These are phyloP conservation scores for Camelina neglecta DNA, from an alignment of 345 rosid species.

Conservation along the genomic window DNA sequence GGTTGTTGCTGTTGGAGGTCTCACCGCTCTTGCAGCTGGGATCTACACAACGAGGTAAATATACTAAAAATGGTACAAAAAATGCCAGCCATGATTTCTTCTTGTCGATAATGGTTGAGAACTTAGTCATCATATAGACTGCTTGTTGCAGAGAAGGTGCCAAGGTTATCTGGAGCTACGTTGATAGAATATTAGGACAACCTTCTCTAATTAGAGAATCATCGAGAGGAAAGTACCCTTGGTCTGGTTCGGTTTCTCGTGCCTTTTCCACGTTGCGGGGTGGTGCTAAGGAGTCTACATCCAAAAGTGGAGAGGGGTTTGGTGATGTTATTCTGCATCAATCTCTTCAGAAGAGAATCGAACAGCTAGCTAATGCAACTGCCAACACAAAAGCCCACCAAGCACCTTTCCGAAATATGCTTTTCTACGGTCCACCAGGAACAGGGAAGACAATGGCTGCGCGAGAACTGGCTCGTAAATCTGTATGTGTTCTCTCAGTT, in stretches of 20 bases:
- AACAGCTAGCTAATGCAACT: slow-evolving; percentile 86
- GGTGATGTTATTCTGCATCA: slow-evolving; percentile 95
- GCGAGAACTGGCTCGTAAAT: slow-evolving; percentile 84
- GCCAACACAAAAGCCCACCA: slow-evolving; percentile 96
- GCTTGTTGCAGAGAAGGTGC: slow-evolving; percentile 89
- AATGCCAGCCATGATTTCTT: not conserved
- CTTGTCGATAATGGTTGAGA: slow-evolving; percentile 14
- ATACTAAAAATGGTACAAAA: slow-evolving; percentile 20
- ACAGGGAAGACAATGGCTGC: slow-evolving; percentile 99
- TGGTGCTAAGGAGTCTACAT: slow-evolving; percentile 52
- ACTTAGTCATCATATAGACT: slow-evolving; percentile 29
- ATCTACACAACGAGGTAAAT: slow-evolving; percentile 91
- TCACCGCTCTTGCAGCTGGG: slow-evolving; percentile 98
- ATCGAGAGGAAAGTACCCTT: slow-evolving; percentile 97
- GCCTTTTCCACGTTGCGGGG: slow-evolving; percentile 48
- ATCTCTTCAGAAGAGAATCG: slow-evolving; percentile 82
- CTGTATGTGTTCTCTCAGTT: slow-evolving; percentile 60
- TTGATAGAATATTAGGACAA: slow-evolving; percentile 95
- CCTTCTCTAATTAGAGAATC: slow-evolving; percentile 98
- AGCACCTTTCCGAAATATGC: slow-evolving; percentile 95
- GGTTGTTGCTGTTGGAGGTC: slow-evolving; percentile 92
- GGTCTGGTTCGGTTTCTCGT: slow-evolving; percentile 78
- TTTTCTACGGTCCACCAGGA: slow-evolving; percentile 98
- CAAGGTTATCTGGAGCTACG: slow-evolving; percentile 95
- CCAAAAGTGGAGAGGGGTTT: slow-evolving; percentile 73